Conservation (phyloP, 2,329 filamentous ascomycete species). For the Calonectria leucothoes region DNA sequence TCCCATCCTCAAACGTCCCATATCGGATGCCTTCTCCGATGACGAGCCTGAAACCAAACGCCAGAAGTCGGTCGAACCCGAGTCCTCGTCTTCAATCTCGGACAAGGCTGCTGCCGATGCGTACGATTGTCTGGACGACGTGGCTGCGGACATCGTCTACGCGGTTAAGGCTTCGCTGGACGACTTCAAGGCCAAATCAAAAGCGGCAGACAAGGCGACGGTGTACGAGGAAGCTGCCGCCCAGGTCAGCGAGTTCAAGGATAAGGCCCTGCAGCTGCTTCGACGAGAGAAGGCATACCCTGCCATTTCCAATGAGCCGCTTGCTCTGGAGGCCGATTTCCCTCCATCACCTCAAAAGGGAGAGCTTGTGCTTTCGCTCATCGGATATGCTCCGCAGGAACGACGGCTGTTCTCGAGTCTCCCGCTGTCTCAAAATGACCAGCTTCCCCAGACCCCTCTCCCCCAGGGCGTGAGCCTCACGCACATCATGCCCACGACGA, state of each 20-base stretch:
- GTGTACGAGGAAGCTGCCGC: constrained; percentile 52
- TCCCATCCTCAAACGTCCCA: constrained; percentile 65
- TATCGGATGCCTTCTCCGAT: constrained; percentile 56
- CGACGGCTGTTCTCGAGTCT: constrained; percentile 90
- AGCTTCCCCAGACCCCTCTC: constrained; percentile 61
- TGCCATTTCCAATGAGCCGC: constrained; percentile 49
- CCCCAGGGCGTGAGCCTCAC: constrained; percentile 76
- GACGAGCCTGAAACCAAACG: constrained; percentile 70
- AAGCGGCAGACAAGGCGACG: constrained; percentile 43
- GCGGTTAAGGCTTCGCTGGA: constrained; percentile 61
- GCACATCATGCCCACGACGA: constrained; percentile 47
- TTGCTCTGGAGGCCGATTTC: constrained; percentile 54
- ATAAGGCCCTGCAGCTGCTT: constrained; percentile 71
- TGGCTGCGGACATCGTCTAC: constrained; percentile 68
- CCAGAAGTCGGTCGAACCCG: constrained; percentile 64
- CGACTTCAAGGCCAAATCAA: constrained; percentile 54
- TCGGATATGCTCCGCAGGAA: constrained; percentile 78
- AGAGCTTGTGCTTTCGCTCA: constrained; percentile 77
- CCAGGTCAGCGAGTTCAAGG: constrained; percentile 68
- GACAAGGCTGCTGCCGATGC: constrained; percentile 64
- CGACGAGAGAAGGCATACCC: constrained; percentile 69
- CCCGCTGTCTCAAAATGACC: constrained; percentile 51
- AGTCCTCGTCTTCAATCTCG: constrained; percentile 55
- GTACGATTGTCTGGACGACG: constrained; percentile 73
- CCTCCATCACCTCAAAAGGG: constrained; percentile 54